Conservation (phyloP, 306 rosid genomes). For the Glycyrrhiza uralensis region DNA sequence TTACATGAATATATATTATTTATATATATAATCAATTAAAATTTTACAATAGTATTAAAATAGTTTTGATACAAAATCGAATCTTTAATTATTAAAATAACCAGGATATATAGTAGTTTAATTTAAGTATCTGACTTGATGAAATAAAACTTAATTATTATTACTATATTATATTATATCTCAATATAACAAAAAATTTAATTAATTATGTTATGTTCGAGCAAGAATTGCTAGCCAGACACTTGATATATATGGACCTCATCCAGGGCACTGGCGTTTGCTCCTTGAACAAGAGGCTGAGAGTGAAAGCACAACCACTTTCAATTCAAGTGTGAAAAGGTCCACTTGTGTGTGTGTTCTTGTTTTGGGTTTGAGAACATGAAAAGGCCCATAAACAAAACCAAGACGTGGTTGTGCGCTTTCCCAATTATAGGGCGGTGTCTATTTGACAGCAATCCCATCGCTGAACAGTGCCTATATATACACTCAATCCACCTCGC, state of each 20-base stretch:
- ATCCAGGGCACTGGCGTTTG: not conserved
- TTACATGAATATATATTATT: no score
- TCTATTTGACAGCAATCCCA: conserved; percentile 3
- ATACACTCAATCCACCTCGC: conserved; percentile 22
- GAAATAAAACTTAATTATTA: not conserved
- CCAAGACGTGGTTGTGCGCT: not conserved
- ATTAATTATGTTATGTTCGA: no score
- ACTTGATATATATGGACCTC: not conserved
- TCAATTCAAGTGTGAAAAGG: not conserved
- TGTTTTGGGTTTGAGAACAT: not conserved
- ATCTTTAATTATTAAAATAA: no score
- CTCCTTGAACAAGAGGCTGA: not conserved
- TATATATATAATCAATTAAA: no score
- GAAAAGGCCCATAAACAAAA: conserved; percentile 13
- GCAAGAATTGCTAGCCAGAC: not conserved
- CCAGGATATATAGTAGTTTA: no score
- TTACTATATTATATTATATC: no score
- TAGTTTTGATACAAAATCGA: no score
- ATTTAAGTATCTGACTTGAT: no score
- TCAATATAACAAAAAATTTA: no score
- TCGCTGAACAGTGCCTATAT: not conserved
- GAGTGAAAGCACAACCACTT: conserved; percentile 26
- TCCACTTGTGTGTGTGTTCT: no score
- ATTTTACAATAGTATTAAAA: no score
- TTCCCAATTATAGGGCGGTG: conserved; percentile 14